These are phyloP conservation scores for Stenocarpella maydis DNA, from an alignment of 2,329 filamentous ascomycete species.

Conservation along the genomic window DNA sequence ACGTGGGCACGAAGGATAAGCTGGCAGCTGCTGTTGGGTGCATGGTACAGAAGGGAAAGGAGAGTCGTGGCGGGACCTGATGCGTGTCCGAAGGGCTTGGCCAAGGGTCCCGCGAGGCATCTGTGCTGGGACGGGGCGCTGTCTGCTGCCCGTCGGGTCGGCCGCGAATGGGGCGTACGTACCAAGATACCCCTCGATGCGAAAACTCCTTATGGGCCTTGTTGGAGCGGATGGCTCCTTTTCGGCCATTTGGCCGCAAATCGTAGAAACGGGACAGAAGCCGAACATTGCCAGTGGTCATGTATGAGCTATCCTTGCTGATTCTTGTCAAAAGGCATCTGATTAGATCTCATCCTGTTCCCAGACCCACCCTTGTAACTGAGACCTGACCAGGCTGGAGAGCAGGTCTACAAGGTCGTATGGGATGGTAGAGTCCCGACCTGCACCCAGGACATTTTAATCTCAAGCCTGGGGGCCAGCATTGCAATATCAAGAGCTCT, in stretches of 20 bases:
- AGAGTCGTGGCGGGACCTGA: slow-evolving; percentile 30
- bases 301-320: neutral
- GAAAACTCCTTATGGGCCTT: neutral
- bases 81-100: neutral
- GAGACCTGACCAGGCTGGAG: too few species aligned
- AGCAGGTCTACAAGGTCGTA: neutral
- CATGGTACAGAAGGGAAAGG: slow-evolving; percentile 28
- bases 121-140: neutral
- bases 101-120: neutral
- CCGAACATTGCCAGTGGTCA: neutral
- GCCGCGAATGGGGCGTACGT: neutral
- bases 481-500: neutral
- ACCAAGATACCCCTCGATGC: slow-evolving; percentile 17
- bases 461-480: too few species aligned
- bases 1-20: slow-evolving; percentile 54
- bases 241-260: neutral
- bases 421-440: too few species aligned
- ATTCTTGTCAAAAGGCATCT: neutral
- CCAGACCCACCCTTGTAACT: neutral
- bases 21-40: slow-evolving; percentile 52
- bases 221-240: neutral
- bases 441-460: too few species aligned
- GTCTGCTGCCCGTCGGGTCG: neutral
- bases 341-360: neutral
- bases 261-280: neutral